Evolutionary conservation across 805 yeast species (phyloP).

Genomic region (Hanseniaspora lindneri): DNA sequence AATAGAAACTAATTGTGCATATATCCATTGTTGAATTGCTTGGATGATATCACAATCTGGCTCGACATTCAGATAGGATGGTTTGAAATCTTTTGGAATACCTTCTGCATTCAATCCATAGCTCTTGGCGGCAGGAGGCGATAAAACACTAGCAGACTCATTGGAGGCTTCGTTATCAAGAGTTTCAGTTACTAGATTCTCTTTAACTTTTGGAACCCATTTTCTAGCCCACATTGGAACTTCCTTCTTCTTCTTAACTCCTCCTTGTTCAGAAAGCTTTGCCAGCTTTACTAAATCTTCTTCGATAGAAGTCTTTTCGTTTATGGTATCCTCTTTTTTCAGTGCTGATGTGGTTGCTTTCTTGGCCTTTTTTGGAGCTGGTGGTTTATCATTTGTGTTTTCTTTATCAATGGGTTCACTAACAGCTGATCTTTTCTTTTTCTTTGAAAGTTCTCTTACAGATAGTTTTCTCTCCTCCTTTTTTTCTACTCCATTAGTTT

Average conservation of each 20-base stretch:
- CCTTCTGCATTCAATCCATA: slow-evolving; percentile 21
- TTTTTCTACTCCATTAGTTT: not conserved
- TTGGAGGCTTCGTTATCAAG: slow-evolving; percentile 13
- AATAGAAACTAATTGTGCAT: slow-evolving; percentile 62
- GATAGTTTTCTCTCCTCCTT: not conserved
- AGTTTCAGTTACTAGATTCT: slow-evolving; percentile 15
- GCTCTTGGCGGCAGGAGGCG: slow-evolving; percentile 23
- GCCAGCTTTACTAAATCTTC: slow-evolving; percentile 5
- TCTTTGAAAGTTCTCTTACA: not conserved
- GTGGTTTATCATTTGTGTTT: not conserved
- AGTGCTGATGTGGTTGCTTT: slow-evolving; percentile 17
- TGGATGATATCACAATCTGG: slow-evolving; percentile 69
- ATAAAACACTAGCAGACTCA: slow-evolving; percentile 29
- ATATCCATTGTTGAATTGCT: slow-evolving; percentile 78
- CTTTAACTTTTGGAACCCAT: slow-evolving; percentile 41
- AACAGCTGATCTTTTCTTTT: not conserved
- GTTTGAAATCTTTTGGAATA: slow-evolving; percentile 29
- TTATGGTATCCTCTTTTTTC: not conserved
- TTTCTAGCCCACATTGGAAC: slow-evolving; percentile 81
- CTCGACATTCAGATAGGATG: slow-evolving; percentile 52
- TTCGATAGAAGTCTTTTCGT: not conserved
- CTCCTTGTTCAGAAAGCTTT: slow-evolving; percentile 23
- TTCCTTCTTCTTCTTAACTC: slow-evolving; percentile 42
- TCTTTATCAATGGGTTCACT: not conserved
- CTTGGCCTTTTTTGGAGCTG: slow-evolving; percentile 17